phyloP scores from a whole-genome alignment of 2,329 filamentous ascomycete species.

The Diaporthe sp. region DNA sequence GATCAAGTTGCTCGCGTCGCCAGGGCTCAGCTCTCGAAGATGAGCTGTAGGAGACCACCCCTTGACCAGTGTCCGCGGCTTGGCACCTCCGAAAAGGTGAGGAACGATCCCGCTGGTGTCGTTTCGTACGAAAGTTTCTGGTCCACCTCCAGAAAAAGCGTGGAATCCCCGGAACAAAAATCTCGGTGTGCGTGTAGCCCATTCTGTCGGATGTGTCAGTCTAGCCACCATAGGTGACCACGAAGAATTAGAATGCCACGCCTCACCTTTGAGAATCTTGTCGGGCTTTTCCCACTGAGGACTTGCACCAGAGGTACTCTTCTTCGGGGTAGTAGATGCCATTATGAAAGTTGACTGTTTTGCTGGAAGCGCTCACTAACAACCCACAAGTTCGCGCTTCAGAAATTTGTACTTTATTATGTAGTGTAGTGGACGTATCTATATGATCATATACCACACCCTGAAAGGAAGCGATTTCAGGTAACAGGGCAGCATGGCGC shows the following conservation, averaged over 20 bases:
- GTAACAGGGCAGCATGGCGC: background rate
- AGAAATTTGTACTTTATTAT: background rate
- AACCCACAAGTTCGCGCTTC: background rate
- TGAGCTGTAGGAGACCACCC: background rate
- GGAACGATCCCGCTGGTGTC: background rate
- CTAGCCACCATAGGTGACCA: background rate
- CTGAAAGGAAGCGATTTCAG: background rate
- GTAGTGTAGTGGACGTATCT: background rate
- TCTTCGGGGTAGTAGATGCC: background rate
- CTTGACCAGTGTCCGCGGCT: background rate
- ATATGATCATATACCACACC: background rate
- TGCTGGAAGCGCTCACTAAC: background rate
- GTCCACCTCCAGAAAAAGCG: background rate
- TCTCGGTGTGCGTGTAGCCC: background rate
- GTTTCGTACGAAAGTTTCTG: background rate
- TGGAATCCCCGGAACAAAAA: background rate
- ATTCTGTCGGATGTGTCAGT: background rate
- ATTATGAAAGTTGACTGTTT: background rate
- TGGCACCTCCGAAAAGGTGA: background rate
- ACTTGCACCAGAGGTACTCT: background rate
- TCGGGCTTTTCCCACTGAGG: background rate
- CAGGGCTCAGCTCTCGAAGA: background rate
- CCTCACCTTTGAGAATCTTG: background rate
- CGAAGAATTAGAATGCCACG: background rate
- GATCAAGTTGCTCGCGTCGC: background rate